Base-by-base conservation (phyloP, 1,139 yeast genomes). In the Taiozyma sp. region DNA sequence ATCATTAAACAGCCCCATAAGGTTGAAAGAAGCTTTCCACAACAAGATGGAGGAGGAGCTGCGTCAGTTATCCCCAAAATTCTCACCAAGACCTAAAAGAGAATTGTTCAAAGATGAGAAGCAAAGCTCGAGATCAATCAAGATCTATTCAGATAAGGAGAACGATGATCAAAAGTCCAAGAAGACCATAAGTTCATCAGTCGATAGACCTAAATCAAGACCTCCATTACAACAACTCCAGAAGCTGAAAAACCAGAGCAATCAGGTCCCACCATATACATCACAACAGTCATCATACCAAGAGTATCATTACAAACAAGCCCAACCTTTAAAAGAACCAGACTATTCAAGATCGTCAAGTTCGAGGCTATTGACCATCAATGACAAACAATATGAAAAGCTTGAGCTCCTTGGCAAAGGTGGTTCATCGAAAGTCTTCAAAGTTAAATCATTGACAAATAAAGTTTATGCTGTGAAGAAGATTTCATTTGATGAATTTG, bases 381-480 rank as follows among this genome's bases (percentile, higher is more conserved):
- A 90, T 65, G 83, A 80, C 3, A 75, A 75, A 44, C 78, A 76
- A 43, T 92, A 89, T 64, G 95, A 87, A 60, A 80, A 86, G 52
- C 70, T 89, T 24, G 97, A 90, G 61, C 72, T 88, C 22, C 68
- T 93, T 19, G 99, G 99, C 14, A 78, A 87, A 62, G 99, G 99
- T 36, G 99, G 99, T 0, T 80, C 97, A 0, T 91, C 98, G 0
- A 89, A 87, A 63, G 99, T 93, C 19, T 93, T 86, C 72, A 86
- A 87, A 60, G 96, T 87, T 0, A 84, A 82, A 57, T 73, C 84
- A 1, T 66, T 75, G 5, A 77, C 75, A 50, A 79, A 79, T 53
- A 79, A 78, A 57, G 69, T 81, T 2, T 89, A 80, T 67, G 99
- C 99, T 0, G 74, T 93, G 46, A 93, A 93, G 62, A 81, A 86